These are phyloP conservation scores for Penicillium glabrum DNA, from an alignment of 2,329 filamentous ascomycete genomes.

Conservation along the genomic window DNA sequence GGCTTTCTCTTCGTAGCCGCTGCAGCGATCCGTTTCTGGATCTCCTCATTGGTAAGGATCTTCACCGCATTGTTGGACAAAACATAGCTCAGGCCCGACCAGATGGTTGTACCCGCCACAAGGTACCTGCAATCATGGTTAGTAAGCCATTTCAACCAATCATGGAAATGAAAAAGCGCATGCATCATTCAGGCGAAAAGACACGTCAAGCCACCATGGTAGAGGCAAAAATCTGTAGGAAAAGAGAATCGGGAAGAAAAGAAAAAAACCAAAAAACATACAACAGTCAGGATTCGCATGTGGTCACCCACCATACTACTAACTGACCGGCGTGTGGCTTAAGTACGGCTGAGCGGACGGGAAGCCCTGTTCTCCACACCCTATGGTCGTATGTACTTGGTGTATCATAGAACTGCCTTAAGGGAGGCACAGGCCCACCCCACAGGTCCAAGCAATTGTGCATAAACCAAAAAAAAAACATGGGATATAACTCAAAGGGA, in stretches of 20 bases:
- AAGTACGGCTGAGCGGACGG: slow-evolving; percentile 51
- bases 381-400: slow-evolving; percentile 45
- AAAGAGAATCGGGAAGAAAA: too few species aligned
- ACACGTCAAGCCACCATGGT: neutral
- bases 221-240: neutral
- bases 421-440: slow-evolving; percentile 6
- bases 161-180: neutral
- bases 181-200: neutral
- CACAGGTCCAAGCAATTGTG: neutral
- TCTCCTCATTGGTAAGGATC: slow-evolving; percentile 61
- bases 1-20: slow-evolving; percentile 28
- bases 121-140: slow-evolving; percentile 61
- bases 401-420: neutral
- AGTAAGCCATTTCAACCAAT: neutral
- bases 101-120: slow-evolving; percentile 85
- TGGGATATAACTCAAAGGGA: neutral
- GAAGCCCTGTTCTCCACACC: slow-evolving; percentile 51
- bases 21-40: slow-evolving; percentile 36
- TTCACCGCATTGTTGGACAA: slow-evolving; percentile 89
- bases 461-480: neutral
- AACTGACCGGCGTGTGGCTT: slow-evolving; percentile 50
- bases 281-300: slow-evolving; percentile 49
- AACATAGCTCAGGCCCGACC: slow-evolving; percentile 91
- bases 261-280: slow-evolving; percentile 35
- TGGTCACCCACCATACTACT: slow-evolving; percentile 52